Base-by-base conservation (phyloP, 2,329 filamentous ascomycete genomes). In the Neodidymelliopsis sp. region DNA sequence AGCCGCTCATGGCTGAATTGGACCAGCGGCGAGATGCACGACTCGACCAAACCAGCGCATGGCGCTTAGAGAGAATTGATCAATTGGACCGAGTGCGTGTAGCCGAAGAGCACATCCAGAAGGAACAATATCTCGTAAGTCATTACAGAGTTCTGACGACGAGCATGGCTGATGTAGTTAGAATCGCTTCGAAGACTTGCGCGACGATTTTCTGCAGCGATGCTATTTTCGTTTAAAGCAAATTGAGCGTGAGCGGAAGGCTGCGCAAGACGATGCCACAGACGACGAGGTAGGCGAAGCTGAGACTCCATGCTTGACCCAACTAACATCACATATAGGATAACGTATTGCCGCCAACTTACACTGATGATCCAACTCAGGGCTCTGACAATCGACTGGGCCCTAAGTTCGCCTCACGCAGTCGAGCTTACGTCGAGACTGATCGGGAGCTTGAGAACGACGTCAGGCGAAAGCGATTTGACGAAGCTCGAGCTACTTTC, bases 1-100 rank as follows among this genome's bases (percentile, higher is more conserved):
- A 73, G 8, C 68, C 74, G 13, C 72, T 87, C 44, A 76, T 79
- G 58, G 66, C 73, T 3, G 75, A 83, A 52, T 77, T 90, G 10
- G 73, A 81, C 46, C 59, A 74, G 23, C 75, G 76, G 30, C 74
- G 79, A 30, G 75, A 73, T 22, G 48, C 62, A 19, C 69, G 77
- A 20, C 66, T 77, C 23, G 65, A 62, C 22, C 64, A 71, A 28
- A 49, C 79, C 27, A 59, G 75, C 24, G 69, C 68, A 19, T 67
- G 74, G 53, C 66, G 71, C 12, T 63, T 59, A 7, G 62, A 73
- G 33, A 72, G 72, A 38, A 66, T 71, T 24, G 63, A 70, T 27
- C 68, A 76, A 37, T 51, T 76, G 11, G 59, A 70, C 24, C 66
- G 71, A 34, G 64, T 70, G 19, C 60, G 66, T 7, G 46, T 62